Percentiles rank a stretch among this genome's conserved stretches.
phyloP scores from a whole-genome alignment of 2,329 filamentous ascomycete species.

The Coniochaeta sp. region DNA sequence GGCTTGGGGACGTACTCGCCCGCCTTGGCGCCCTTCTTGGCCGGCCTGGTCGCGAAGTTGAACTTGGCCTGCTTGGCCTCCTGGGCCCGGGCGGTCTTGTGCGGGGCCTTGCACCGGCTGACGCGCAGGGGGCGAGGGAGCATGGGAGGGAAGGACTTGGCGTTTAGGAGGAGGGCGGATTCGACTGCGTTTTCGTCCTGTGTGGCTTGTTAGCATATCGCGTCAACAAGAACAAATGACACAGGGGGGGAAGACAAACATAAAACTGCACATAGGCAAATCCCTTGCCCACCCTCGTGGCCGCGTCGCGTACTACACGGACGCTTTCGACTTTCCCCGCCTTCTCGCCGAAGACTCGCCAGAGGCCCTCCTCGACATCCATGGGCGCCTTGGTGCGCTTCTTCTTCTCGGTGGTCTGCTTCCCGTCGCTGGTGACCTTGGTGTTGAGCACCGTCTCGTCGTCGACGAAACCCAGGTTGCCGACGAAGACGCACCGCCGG shows the following conservation, averaged over 20 bases:
- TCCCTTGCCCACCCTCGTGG: slow-evolving; percentile 90
- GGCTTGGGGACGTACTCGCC: slow-evolving; percentile 61
- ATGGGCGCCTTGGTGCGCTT: slow-evolving; percentile 68
- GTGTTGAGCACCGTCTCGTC: slow-evolving; percentile 69
- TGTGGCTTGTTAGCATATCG: neutral
- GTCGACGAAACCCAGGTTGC: slow-evolving; percentile 93
- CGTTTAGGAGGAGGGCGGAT: slow-evolving; percentile 78
- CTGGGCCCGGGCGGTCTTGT: slow-evolving; percentile 48
- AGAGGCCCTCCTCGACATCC: slow-evolving; percentile 89
- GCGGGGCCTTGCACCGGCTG: slow-evolving; percentile 70
- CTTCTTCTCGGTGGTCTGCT: slow-evolving; percentile 50
- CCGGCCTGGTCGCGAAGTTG: slow-evolving; percentile 25
- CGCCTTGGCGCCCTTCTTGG: slow-evolving; percentile 23
- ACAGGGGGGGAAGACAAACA: slow-evolving; percentile 30
- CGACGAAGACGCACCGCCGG: slow-evolving; percentile 88
- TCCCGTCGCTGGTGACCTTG: slow-evolving; percentile 56
- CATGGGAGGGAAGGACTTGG: slow-evolving; percentile 89
- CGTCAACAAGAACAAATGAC: neutral
- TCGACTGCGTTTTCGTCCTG: slow-evolving; percentile 81
- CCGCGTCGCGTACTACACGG: slow-evolving; percentile 79
- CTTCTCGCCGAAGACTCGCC: slow-evolving; percentile 66
- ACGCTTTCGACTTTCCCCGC: slow-evolving; percentile 86
- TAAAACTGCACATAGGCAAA: slow-evolving; percentile 97
- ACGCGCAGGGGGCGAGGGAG: slow-evolving; percentile 85
- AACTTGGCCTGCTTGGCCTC: slow-evolving; percentile 37